Evolutionary conservation across 805 yeast genomes (phyloP).

Genomic region (Candida nitratophila): DNA sequence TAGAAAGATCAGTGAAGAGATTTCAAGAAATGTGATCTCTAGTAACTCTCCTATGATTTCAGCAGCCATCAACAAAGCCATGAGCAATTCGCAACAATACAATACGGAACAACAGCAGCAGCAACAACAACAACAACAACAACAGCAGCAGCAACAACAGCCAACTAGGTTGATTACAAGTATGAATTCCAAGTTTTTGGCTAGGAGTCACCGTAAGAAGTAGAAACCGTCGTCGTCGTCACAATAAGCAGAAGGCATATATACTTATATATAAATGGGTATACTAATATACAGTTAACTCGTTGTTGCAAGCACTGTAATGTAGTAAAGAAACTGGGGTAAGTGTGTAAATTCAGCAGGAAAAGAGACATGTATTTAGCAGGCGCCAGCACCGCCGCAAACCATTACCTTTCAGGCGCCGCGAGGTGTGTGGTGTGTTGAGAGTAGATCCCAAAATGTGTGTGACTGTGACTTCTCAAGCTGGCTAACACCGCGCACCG

Average conservation of each 20-base stretch:
- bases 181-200: constrained; percentile 54
- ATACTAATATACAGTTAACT: too few relatives aligned
- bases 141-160: background rate
- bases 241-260: background rate
- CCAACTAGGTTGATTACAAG: constrained; percentile 35
- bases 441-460: too few relatives aligned
- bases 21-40: constrained; percentile 12
- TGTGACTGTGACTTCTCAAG: background rate
- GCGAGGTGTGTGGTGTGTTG: background rate
- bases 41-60: constrained; percentile 24
- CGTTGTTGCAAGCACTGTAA: too few relatives aligned
- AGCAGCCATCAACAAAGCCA: constrained; percentile 28
- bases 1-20: constrained; percentile 4
- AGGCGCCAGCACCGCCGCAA: too few relatives aligned
- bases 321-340: too few relatives aligned
- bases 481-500: background rate
- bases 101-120: background rate
- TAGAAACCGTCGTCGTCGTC: constrained; percentile 2
- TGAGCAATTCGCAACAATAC: constrained; percentile 13
- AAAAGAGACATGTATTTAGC: too few relatives aligned
- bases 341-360: too few relatives aligned
- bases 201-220: constrained; percentile 45
- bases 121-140: background rate
- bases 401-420: too few relatives aligned
- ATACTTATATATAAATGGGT: too few relatives aligned